Evolutionary conservation across 257 asterid genomes (phyloP), one percentile per base, ranked within the genome.

Genomic region (Rhazya stricta): DNA sequence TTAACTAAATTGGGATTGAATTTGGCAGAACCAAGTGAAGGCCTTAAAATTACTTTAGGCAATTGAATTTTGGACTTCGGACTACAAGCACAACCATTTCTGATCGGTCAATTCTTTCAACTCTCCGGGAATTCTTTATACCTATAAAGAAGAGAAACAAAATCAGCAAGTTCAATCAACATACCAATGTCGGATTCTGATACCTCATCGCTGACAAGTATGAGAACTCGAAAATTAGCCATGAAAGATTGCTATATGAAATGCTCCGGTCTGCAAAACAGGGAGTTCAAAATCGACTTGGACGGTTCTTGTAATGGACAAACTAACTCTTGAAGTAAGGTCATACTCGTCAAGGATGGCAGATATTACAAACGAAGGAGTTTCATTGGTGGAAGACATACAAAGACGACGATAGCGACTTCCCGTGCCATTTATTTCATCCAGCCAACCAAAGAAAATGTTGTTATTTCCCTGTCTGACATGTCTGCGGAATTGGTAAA

Each of bases 291-390:
- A 89, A 84, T 85, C 96, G 72, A 86, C 89, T 74, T 93, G 96
- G 96, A 93, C 91, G 98, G 98, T 94, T 76, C 97, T 94, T 83
- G 88, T 94, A 77, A 91, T 94, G 98, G 98, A 94, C 89, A 94
- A 84, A 87, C 53, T 94, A 69, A 94, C 98, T 25, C 89, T 91
- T 78, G 91, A 91, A 85, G 80, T 94, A 83, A 90, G 91, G 97
- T 94, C 98, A 30, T 84, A 81, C 46, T 82, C 98, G 8, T 94
- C 97, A 91, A 94, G 90, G 93, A 91, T 94, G 98, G 96, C 94
- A 46, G 98, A 94, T 84, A 90, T 90, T 76, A 90, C 97, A 18
- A 97, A 94, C 69, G 98, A 94, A 90, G 98, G 97, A 85, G 94
- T 94, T 84, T 91, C 98, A 88, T 91, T 94, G 96, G 97, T 91